Evolutionary conservation across 352 stramenopile genomes (phyloP), one percentile per base, ranked within the genome.

Genomic region (Globisporangium camurandrum): DNA sequence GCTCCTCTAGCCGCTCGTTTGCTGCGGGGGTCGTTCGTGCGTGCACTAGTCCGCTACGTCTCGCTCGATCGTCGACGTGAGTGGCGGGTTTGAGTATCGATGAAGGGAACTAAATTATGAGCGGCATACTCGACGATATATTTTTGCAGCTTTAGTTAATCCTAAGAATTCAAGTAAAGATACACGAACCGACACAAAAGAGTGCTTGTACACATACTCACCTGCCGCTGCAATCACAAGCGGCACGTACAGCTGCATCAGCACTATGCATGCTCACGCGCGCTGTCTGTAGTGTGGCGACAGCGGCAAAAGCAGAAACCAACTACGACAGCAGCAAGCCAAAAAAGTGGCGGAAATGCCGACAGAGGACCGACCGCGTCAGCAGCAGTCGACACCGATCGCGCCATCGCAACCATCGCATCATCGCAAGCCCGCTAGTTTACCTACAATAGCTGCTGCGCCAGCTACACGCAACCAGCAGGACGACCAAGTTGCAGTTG

Each of bases 401-500:
- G 41, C 23, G 23, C 22, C 46, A 34, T 24, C 46, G 46, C 8
- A 12, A 14, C 33, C 33, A 6, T 17, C 12, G 33, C 36, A 19
- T 22, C 36, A 19, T 12, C 16, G 16, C 6, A 53, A 53, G 24
- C 47, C 47, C 19, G 36, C 26, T n/a, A 37, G 26, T 34, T n/a
- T 53, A 23, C 38, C 47, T 28, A 7, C 47, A 6, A 33, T 53
- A 7, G 31, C 31, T 24, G 42, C 10, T 11, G 24, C 17, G 7
- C 12, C 43, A 19, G 12, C 41, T 11, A 46, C 46, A 9, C 46
- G 47, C 23, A 53, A 53, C 47, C 47, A 53, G 47, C 47, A 45
- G 47, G 47, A 53, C 19, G 34, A 53, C 47, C 19, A 53, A 28
- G 31, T 46, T 7, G 49, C 54, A 49, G 34, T 45, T 43, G 31